phyloP scores from a whole-genome alignment of 257 asterid genomes.

The Sherardia arvensis region DNA sequence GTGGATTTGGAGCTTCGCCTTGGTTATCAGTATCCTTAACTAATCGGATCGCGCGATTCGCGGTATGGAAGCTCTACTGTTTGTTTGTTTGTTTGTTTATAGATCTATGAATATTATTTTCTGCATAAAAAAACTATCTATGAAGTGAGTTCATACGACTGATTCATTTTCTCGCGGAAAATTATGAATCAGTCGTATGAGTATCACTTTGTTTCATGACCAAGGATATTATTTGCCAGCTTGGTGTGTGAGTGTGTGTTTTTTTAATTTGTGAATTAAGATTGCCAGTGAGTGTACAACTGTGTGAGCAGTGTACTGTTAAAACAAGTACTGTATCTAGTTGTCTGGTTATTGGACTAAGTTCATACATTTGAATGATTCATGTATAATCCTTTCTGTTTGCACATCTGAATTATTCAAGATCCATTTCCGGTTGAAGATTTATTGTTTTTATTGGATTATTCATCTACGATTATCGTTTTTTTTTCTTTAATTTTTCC shows the following conservation, averaged over 20 bases:
- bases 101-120: no score
- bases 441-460: neutral
- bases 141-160: conserved; percentile 10
- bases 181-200: conserved; percentile 11
- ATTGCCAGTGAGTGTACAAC: conserved; percentile 9
- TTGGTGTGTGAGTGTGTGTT: conserved; percentile 6
- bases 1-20: conserved; percentile 90
- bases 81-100: neutral
- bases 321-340: neutral
- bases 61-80: neutral
- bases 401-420: neutral
- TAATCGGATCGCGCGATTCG: neutral
- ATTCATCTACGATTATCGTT: neutral
- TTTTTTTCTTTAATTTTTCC: neutral
- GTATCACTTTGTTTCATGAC: conserved; percentile 6
- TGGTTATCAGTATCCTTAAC: conserved; percentile 46
- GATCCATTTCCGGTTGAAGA: neutral
- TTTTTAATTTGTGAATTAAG: neutral
- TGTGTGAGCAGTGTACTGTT: neutral
- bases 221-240: conserved; percentile 6
- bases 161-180: conserved; percentile 14
- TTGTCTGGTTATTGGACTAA: neutral
- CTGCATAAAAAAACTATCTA: neutral
- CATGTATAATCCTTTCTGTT: neutral
- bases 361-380: conserved; percentile 2